Base-by-base conservation (phyloP, 768 basidiomycete species). In the Suillus bovinus region DNA sequence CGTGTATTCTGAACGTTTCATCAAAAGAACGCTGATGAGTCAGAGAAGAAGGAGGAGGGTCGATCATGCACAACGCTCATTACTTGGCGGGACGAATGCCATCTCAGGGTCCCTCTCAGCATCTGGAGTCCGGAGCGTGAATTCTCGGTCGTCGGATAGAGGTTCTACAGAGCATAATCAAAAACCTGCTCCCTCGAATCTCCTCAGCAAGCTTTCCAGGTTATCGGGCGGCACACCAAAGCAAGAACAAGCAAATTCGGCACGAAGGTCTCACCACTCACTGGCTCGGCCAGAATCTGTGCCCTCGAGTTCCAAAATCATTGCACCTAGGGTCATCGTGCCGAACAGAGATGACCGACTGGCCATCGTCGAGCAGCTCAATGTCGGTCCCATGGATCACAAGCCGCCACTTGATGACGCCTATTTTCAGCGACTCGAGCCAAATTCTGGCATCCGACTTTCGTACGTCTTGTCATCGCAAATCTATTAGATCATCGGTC, bases 381-480 rank as follows among this genome's bases (percentile, higher is more conserved):
- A 85, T 65, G 80, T 86, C 52, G 96, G 96, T 0, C 94, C 96
- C 9, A 80, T 80, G 55, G 87, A 94, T 42, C 90, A 93, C 72
- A 84, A 78, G 16, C 79, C 91, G 17, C 84, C 86, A 0, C 77
- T 78, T 38, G 89, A 91, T 24, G 94, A 96, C 70, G 90, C 91
- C 0, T 68, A 78, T 17, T 99, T 96, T 69, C 80, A 89, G 64
- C 83, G 78, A 56, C 72, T 95, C 5, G 97, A 99, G 72, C 97
- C 97, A 1, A 91, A 97, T 76, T 96, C 94, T 33, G 86, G 89
- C 6, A 96, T 98, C 55, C 82, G 88, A 57, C 80, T 99, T 29
- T 80, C 75, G 96, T 97, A 70, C 62, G 92, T 83, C 27, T 34
- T n/a, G 58, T 66, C 16, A 29, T 42, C 31, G 17, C 49, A 47